Conservation (phyloP, 225 moss, liverwort and hornwort species). For the Asterella californica region DNA sequence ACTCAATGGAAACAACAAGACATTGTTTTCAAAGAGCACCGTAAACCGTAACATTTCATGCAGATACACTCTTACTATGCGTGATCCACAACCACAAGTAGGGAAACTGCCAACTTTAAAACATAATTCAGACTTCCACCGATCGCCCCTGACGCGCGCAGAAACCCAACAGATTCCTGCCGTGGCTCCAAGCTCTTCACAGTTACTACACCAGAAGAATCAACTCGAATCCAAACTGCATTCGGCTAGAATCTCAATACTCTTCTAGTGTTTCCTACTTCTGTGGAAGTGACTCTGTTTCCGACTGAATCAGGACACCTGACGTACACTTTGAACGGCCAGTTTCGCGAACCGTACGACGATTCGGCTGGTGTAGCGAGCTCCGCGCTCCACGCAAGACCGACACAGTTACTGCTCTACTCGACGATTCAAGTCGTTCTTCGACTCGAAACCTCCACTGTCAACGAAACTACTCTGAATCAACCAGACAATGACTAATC, state of each 20-base stretch:
- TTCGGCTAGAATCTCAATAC: background rate
- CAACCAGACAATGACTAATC: background rate
- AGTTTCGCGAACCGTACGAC: background rate
- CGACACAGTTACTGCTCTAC: background rate
- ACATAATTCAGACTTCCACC: background rate
- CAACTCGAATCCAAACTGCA: background rate
- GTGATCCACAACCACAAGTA: background rate
- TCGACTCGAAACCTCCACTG: background rate
- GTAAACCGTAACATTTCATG: background rate
- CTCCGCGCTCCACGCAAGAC: too few relatives aligned
- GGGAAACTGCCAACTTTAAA: background rate
- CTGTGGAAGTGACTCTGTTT: too few relatives aligned
- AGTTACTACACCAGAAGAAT: background rate
- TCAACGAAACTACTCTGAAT: background rate
- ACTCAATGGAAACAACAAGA: conserved; percentile 34
- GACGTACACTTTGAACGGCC: conserved; percentile 6
- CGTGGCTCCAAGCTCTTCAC: background rate
- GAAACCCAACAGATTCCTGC: background rate
- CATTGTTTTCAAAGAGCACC: conserved; percentile 30
- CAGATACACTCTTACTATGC: background rate
- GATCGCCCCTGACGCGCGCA: background rate
- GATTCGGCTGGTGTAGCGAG: background rate
- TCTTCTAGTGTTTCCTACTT: too few relatives aligned
- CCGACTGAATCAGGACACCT: background rate
- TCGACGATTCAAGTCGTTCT: background rate